Conservation (phyloP, 2,329 filamentous ascomycete species). For the Paracoccidioides brasiliensis region DNA sequence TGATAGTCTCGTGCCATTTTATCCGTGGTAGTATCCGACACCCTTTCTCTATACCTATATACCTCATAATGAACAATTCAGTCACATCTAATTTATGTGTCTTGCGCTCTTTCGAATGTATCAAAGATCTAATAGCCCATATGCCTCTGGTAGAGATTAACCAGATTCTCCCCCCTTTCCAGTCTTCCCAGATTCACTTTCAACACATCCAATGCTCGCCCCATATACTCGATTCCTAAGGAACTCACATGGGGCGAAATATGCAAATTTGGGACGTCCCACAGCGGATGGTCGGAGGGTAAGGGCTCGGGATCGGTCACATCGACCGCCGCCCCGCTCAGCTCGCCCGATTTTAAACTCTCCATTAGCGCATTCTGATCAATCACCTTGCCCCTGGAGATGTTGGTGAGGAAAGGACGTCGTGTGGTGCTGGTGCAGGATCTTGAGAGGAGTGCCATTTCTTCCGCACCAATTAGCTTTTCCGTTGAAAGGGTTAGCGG, state of each 20-base stretch:
- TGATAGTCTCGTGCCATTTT: too few relatives aligned
- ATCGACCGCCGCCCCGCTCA: slow-evolving; percentile 59
- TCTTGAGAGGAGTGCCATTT: slow-evolving; percentile 42
- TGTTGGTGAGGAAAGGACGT: slow-evolving; percentile 55
- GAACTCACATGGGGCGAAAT: slow-evolving; percentile 56
- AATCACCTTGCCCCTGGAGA: slow-evolving; percentile 52
- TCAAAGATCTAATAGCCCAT: slow-evolving; percentile 43
- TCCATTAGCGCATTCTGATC: slow-evolving; percentile 49
- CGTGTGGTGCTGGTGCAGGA: slow-evolving; percentile 17
- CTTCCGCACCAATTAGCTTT: slow-evolving; percentile 40
- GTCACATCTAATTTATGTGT: not conserved
- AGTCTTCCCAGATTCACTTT: slow-evolving; percentile 42
- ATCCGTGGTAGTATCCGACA: too few relatives aligned
- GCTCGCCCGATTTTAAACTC: slow-evolving; percentile 41
- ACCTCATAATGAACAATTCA: not conserved
- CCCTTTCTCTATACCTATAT: not conserved
- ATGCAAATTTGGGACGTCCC: slow-evolving; percentile 55
- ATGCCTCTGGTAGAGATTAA: slow-evolving; percentile 49
- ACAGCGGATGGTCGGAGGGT: slow-evolving; percentile 53
- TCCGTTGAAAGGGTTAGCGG: slow-evolving; percentile 45
- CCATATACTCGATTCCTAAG: slow-evolving; percentile 40
- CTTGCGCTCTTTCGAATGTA: not conserved
- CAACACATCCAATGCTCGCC: slow-evolving; percentile 46
- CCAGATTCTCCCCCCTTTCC: slow-evolving; percentile 40
- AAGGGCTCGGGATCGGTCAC: slow-evolving; percentile 71